A percentile compares a stretch with the other conserved stretches of the same genome.
Conservation (phyloP, 305 asterid genomes). For the Euphrasia arctica region DNA sequence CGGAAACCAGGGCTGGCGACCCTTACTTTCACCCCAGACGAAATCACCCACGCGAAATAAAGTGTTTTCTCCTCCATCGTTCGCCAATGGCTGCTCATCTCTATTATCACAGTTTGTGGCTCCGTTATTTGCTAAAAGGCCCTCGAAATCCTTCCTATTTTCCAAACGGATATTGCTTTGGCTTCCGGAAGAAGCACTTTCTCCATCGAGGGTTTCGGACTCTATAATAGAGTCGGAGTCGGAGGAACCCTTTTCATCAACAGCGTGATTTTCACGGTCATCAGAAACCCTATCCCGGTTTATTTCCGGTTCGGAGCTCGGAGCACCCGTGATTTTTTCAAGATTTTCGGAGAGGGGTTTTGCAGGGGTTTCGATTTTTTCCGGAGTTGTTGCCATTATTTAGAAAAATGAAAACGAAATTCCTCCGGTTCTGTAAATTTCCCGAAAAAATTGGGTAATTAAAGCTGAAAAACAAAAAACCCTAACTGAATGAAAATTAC, state of each 20-base stretch:
- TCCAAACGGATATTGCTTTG: neutral
- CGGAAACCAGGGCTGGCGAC: slow-evolving; percentile 76
- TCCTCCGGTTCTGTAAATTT: too few species aligned
- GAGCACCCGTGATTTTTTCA: slow-evolving; percentile 19
- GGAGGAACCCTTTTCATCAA: neutral
- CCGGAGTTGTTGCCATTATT: slow-evolving; percentile 28
- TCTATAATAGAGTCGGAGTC: slow-evolving; percentile 25
- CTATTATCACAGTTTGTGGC: slow-evolving; percentile 21
- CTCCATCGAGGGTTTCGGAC: slow-evolving; percentile 17
- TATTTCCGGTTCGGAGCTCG: slow-evolving; percentile 25
- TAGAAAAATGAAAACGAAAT: neutral
- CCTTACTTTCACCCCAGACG: slow-evolving; percentile 72
- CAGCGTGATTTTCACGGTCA: slow-evolving; percentile 4
- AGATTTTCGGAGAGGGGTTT: slow-evolving; percentile 27
- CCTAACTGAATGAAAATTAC: too few species aligned
- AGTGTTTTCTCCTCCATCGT: neutral
- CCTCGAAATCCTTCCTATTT: neutral
- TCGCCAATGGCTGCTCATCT: slow-evolving; percentile 8
- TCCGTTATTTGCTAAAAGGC: neutral
- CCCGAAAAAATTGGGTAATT: too few species aligned
- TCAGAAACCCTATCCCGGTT: slow-evolving; percentile 21
- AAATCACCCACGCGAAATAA: slow-evolving; percentile 53
- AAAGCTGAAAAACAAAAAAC: too few species aligned
- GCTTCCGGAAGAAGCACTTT: neutral
- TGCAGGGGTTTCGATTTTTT: slow-evolving; percentile 35